These are phyloP conservation scores for Thalassiosira mediterranea DNA, from an alignment of 352 stramenopile genomes.

Conservation along the genomic window DNA sequence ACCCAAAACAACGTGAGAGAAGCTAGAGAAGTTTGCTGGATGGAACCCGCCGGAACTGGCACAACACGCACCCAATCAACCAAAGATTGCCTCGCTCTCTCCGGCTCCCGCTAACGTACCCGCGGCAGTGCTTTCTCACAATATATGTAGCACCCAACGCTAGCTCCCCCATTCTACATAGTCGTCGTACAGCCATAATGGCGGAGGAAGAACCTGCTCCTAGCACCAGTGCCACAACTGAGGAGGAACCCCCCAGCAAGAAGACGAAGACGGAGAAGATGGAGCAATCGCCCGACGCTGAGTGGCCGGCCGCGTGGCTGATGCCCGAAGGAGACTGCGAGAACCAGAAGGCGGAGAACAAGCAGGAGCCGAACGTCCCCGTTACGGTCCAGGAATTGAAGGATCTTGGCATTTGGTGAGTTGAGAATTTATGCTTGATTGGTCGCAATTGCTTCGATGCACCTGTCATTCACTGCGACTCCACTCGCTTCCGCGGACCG, in stretches of 20 bases:
- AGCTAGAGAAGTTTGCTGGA: no score
- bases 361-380: conserved; percentile 64
- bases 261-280: conserved; percentile 56
- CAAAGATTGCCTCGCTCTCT: no score
- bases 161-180: not conserved
- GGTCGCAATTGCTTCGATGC: not conserved
- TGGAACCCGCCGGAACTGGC: no score
- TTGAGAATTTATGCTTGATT: not conserved
- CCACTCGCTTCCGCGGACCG: not conserved
- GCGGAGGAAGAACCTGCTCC: conserved; percentile 8
- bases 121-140: no score
- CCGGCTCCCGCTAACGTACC: no score
- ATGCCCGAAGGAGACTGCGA: conserved; percentile 66
- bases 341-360: conserved; percentile 71
- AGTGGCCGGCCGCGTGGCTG: conserved; percentile 80
- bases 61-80: no score
- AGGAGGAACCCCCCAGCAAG: conserved; percentile 30
- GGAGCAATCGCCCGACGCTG: conserved; percentile 53
- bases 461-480: not conserved
- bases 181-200: conserved; percentile 2
- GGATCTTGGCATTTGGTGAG: conserved; percentile 67
- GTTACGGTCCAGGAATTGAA: conserved; percentile 56
- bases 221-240: not conserved
- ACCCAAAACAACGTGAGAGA: no score
- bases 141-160: not conserved